A percentile compares a stretch with the other conserved stretches of the same genome.
phyloP scores from a whole-genome alignment of 345 rosid species.

The Eucalyptus marginata region DNA sequence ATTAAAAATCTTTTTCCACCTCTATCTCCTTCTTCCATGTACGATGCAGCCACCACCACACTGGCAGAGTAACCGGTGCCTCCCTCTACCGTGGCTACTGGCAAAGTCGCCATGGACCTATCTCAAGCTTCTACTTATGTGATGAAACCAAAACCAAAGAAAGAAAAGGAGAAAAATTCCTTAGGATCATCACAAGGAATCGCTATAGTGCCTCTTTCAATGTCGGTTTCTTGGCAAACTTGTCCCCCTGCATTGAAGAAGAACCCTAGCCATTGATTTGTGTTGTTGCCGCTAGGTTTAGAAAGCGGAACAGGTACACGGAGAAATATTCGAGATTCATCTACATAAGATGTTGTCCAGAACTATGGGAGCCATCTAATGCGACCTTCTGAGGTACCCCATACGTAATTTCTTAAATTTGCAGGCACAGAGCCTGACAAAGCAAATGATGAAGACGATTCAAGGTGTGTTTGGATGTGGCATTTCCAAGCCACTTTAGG shows the following conservation, averaged over 20 bases:
- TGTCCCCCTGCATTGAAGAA: background rate
- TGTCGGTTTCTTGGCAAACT: background rate
- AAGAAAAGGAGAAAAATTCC: background rate
- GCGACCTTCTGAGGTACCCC: background rate
- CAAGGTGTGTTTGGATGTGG: too few species aligned
- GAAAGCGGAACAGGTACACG: background rate
- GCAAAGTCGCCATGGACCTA: too few species aligned
- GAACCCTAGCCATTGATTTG: background rate
- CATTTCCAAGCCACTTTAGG: too few species aligned
- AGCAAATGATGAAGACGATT: background rate
- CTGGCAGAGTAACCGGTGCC: too few species aligned
- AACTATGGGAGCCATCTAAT: background rate
- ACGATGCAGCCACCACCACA: too few species aligned
- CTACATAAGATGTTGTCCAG: too few species aligned
- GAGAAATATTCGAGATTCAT: background rate
- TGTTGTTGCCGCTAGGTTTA: background rate
- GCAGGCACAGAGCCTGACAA: background rate
- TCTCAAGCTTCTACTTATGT: background rate
- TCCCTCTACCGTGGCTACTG: too few species aligned
- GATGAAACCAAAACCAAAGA: background rate
- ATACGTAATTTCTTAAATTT: background rate
- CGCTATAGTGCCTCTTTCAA: background rate
- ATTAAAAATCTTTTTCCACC: too few species aligned
- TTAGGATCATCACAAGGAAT: background rate
- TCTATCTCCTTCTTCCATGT: too few species aligned